Percentiles rank a stretch among this genome's conserved stretches.
phyloP scores from a whole-genome alignment of 192 early-diverging fungal species.

The Coemansia nantahalensis region DNA sequence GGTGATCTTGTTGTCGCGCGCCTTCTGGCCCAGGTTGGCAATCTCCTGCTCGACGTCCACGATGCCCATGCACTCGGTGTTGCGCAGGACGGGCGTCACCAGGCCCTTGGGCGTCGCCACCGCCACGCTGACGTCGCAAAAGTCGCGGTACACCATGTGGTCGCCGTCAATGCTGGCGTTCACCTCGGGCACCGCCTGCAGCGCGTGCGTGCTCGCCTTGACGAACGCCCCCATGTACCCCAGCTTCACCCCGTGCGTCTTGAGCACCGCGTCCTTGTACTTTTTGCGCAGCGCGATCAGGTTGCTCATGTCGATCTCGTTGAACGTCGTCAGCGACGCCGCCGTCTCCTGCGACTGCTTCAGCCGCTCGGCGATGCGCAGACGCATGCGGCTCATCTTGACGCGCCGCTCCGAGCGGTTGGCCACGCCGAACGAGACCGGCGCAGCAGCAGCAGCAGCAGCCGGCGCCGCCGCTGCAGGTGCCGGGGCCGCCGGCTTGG shows the following conservation, averaged over 20 bases:
- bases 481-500: constrained; percentile 20
- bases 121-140: constrained; percentile 91
- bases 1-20: constrained; percentile 91
- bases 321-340: constrained; percentile 97
- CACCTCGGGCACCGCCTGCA: constrained; percentile 88
- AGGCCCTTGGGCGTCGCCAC: constrained; percentile 99
- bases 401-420: constrained; percentile 55
- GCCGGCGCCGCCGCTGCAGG: too few relatives aligned
- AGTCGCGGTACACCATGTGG: constrained; percentile 91
- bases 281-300: constrained; percentile 86
- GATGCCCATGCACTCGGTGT: constrained; percentile 81
- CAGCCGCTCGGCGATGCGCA: constrained; percentile 88
- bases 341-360: constrained; percentile 98
- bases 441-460: constrained; percentile 6
- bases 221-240: constrained; percentile 99
- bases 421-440: constrained; percentile 28
- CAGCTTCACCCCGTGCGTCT: constrained; percentile 94
- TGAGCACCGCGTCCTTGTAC: constrained; percentile 93
- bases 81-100: constrained; percentile 95
- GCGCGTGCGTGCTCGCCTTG: constrained; percentile 82
- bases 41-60: constrained; percentile 92
- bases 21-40: constrained; percentile 83
- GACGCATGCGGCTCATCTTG: constrained; percentile 98
- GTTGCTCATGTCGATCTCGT: constrained; percentile 98
- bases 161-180: constrained; percentile 95